Base-by-base conservation (phyloP, 116 monocot species). In the Posidonia oceanica region DNA sequence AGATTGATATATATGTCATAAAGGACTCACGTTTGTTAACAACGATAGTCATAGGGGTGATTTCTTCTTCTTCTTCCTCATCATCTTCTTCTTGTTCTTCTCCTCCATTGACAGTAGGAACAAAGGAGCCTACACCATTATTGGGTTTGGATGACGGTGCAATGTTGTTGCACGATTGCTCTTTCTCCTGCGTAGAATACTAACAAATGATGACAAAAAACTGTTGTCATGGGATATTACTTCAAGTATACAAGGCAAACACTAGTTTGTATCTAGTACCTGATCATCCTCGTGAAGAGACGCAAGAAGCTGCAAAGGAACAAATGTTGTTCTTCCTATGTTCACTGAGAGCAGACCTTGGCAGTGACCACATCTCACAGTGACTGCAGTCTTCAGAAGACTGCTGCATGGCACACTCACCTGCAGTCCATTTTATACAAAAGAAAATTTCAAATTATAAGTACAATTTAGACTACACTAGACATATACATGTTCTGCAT, bases 341-440 rank as follows among this genome's bases (percentile, higher is more conserved):
- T 85, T 77, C 66, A 97, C 92, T 39, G 89, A 85, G 65, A 97
- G 92, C 20, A 97, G 76, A 64, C 79, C 78, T 14, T 83, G 73
- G 82, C 97, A 97, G 75, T 92, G 87, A 5, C 97, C 97, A 39
- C 97, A 97, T 71, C 76, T 79, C 40, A 97, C 97, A 44, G 89
- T 89, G 14, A 87, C 92, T 80, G 77, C 69, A 23, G 68, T 17
- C 69, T 57, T 48, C 63, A 83, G 60, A 22, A 86, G 72, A 77
- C 85, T 88, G 67, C 78, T 82, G 66, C 80, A 85, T 14, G 97
- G 97, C 1, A 92, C 92, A 56, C 92, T 82, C 75, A 97, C 97
- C 97, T 92, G 79, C 66, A 75, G 0, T 17, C 14, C 7, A 14
- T 7, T 12, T 10, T 48, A 48, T 7, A 48, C 48, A 10, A 12